Evolutionary conservation across 2,329 filamentous ascomycete species (phyloP), one percentile per base, ranked within the genome.

Genomic region (Colletotrichum eleusines): DNA sequence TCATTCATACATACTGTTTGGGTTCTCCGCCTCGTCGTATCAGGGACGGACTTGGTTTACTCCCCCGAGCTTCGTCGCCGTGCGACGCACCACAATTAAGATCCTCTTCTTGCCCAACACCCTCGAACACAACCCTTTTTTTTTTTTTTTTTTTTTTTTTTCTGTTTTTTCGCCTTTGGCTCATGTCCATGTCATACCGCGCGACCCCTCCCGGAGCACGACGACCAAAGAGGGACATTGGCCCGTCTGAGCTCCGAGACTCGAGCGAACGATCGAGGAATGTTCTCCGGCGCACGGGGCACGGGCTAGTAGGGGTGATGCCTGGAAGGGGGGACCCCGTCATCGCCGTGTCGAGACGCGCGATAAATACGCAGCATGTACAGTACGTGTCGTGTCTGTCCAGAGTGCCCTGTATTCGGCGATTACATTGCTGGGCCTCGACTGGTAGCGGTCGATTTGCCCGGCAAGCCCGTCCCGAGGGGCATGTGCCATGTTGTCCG

Each of bases 291-390:
- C 46, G 68, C 68, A 68, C 64, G 68, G 68, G 31, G 51, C 68
- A 71, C n/a, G 55, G 53, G 23, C 68, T 71, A 71, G 68, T 71
- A 71, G 59, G 68, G 68, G 68, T 71, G 58, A 16, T 35, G 68
- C 68, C 58, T 68, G 68, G 28, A 68, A n/a, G 44, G 7, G 40
- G 14, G 42, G 12, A 33, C 31, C 42, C 42, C 23, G 28, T 40
- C 50, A 20, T 31, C 23, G 31, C 28, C 38, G 42, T 26, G 58
- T 61, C 33, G 4, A 55, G 33, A 55, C 53, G 8, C n/a, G 23
- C 53, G 20, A n/a, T n/a, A n/a, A n/a, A n/a, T n/a, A n/a, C n/a
- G n/a, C n/a, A n/a, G n/a, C n/a, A n/a, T n/a, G n/a, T n/a, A n/a
- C n/a, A n/a, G n/a, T n/a, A n/a, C n/a, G n/a, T 20, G 2, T 6